Conservation (phyloP, 352 stramenopile species). For the Peronosclerospora sorghi region DNA sequence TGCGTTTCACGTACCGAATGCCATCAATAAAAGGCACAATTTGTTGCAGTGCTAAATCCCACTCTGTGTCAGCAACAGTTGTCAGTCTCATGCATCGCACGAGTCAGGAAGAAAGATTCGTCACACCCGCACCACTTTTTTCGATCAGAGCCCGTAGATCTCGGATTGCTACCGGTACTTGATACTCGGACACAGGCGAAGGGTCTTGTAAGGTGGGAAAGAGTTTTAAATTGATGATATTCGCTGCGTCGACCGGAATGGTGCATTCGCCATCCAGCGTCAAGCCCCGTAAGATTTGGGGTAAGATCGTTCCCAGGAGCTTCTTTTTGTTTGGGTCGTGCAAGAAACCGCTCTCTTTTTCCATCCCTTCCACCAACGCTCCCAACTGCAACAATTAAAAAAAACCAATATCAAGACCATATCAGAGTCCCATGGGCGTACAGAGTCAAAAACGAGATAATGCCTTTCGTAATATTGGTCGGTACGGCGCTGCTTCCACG, state of each 20-base stretch:
- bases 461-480: slow-evolving; percentile 75
- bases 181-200: slow-evolving; percentile 61
- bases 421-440: too few species aligned
- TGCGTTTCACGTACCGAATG: slow-evolving; percentile 85
- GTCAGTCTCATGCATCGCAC: too few species aligned
- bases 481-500: slow-evolving; percentile 62
- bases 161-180: slow-evolving; percentile 75
- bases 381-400: slow-evolving; percentile 46
- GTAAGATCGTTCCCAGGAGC: slow-evolving; percentile 49
- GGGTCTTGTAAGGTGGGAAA: slow-evolving; percentile 69
- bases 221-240: slow-evolving; percentile 83
- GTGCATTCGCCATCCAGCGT: slow-evolving; percentile 68
- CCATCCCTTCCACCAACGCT: slow-evolving; percentile 78
- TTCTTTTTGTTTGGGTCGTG: slow-evolving; percentile 55
- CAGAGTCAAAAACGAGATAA: neutral
- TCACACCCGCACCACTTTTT: slow-evolving; percentile 68
- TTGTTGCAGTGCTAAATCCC: slow-evolving; percentile 80
- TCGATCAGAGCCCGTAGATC: slow-evolving; percentile 60
- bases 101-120: too few species aligned
- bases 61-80: slow-evolving; percentile 33
- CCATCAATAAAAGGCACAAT: slow-evolving; percentile 87
- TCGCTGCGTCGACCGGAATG: slow-evolving; percentile 70
- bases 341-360: slow-evolving; percentile 80
- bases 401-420: slow-evolving; percentile 1
- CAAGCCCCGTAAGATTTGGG: slow-evolving; percentile 61